Evolutionary conservation across 2,329 filamentous ascomycete genomes (phyloP).

Genomic region (Madurella mycetomatis): DNA sequence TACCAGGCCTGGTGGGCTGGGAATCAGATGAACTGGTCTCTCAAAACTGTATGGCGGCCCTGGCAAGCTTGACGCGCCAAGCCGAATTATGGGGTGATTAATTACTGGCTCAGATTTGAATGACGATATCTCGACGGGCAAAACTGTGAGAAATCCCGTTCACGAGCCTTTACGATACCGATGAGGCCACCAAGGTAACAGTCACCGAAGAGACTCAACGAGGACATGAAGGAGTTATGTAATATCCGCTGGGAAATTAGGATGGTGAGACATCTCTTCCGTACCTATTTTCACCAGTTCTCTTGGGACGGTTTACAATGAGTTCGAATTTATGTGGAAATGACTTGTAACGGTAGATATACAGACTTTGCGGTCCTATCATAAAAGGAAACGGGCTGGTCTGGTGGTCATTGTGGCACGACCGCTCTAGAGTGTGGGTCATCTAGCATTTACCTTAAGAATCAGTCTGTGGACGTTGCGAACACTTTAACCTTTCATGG

Average conservation of each 20-base stretch:
- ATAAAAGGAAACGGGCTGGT: slow-evolving; percentile 12
- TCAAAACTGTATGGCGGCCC: slow-evolving; percentile 10
- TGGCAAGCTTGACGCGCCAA: not conserved
- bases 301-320: not conserved
- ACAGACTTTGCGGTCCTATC: slow-evolving; percentile 17
- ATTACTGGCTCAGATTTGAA: slow-evolving; percentile 2
- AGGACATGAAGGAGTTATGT: not conserved
- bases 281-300: slow-evolving; percentile 9
- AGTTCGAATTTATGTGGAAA: slow-evolving; percentile 12
- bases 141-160: not conserved
- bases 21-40: slow-evolving; percentile 21
- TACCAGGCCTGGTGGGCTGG: not conserved
- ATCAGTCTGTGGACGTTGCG: too few relatives aligned
- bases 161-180: not conserved
- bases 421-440: too few relatives aligned
- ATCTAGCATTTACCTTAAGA: too few relatives aligned
- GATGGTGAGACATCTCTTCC: slow-evolving; percentile 3
- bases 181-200: not conserved
- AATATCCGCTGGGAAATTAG: slow-evolving; percentile 12
- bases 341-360: slow-evolving; percentile 14
- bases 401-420: too few relatives aligned
- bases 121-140: not conserved
- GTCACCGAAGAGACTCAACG: not conserved
- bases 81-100: too few relatives aligned
- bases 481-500: too few relatives aligned